These are phyloP conservation scores for Podospora australis DNA, from an alignment of 495 filamentous ascomycete genomes.

Conservation along the genomic window DNA sequence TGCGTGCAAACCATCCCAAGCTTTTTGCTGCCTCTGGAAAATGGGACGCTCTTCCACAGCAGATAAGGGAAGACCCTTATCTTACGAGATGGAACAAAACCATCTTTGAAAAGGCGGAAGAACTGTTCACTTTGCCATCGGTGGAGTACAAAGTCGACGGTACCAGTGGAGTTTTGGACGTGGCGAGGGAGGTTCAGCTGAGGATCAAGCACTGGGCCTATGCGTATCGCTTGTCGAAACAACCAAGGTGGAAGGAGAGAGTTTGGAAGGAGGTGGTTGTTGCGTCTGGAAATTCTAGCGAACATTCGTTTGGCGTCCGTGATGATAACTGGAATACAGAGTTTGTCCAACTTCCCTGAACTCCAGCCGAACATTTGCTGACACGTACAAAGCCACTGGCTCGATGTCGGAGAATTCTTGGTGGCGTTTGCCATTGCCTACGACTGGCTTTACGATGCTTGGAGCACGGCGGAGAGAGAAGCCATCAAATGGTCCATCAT, in stretches of 20 bases:
- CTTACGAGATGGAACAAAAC: not conserved
- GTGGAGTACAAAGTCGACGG: not conserved
- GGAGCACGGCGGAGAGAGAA: not conserved
- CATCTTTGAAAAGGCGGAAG: not conserved
- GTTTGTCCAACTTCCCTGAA: no score
- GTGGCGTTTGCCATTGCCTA: conserved; percentile 3
- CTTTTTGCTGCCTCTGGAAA: not conserved
- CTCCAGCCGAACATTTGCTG: no score
- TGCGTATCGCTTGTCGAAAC: not conserved
- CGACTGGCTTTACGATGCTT: conserved; percentile 6
- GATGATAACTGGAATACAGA: not conserved
- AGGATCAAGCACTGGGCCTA: not conserved
- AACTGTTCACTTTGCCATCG: not conserved
- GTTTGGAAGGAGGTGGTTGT: not conserved
- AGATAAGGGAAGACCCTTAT: not conserved
- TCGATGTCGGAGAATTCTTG: conserved; percentile 7
- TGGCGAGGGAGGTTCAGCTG: not conserved
- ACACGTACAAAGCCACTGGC: conserved; percentile 8
- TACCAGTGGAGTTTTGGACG: not conserved
- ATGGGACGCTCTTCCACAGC: not conserved
- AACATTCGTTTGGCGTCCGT: not conserved
- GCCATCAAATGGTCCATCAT: conserved; percentile 1
- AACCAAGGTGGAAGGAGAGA: not conserved
- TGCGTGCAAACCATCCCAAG: not conserved
- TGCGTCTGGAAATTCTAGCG: not conserved